A percentile compares a stretch with the other conserved stretches of the same genome.
phyloP scores from a whole-genome alignment of 192 early-diverging fungal species.

The Helicostylum pulchrum region DNA sequence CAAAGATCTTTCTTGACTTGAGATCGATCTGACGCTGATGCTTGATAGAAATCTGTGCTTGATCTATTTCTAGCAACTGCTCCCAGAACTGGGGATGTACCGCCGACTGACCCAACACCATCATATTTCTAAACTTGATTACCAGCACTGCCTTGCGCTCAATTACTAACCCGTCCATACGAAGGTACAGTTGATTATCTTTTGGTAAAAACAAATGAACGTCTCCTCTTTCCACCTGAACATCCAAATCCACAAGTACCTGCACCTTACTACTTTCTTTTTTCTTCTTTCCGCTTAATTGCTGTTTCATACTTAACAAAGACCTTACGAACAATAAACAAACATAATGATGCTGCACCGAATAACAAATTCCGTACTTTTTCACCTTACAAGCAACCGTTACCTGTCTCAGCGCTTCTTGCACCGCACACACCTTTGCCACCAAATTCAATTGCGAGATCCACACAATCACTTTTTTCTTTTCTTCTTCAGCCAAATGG shows the following conservation, averaged over 20 bases:
- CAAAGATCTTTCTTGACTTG: background rate
- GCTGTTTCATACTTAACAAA: background rate
- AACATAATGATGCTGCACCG: slow-evolving; percentile 1
- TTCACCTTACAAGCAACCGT: slow-evolving; percentile 1
- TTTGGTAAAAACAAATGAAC: slow-evolving; percentile 3
- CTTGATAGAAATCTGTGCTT: background rate
- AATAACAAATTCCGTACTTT: slow-evolving; percentile 2
- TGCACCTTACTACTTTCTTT: too few species aligned
- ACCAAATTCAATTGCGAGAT: slow-evolving; percentile 1
- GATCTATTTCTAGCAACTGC: background rate
- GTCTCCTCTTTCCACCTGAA: slow-evolving; percentile 1
- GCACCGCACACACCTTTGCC: background rate
- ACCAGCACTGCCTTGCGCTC: background rate
- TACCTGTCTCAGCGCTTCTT: background rate
- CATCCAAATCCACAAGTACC: background rate
- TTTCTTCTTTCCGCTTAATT: background rate
- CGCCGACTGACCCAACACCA: background rate
- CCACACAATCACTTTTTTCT: background rate
- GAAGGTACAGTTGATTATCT: background rate
- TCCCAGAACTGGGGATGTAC: background rate
- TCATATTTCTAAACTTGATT: slow-evolving; percentile 1
- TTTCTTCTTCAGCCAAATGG: background rate
- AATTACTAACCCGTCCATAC: background rate
- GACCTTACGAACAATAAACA: background rate
- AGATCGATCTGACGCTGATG: background rate